phyloP scores from a whole-genome alignment of 306 rosid species.

The Quillaja saponaria region DNA sequence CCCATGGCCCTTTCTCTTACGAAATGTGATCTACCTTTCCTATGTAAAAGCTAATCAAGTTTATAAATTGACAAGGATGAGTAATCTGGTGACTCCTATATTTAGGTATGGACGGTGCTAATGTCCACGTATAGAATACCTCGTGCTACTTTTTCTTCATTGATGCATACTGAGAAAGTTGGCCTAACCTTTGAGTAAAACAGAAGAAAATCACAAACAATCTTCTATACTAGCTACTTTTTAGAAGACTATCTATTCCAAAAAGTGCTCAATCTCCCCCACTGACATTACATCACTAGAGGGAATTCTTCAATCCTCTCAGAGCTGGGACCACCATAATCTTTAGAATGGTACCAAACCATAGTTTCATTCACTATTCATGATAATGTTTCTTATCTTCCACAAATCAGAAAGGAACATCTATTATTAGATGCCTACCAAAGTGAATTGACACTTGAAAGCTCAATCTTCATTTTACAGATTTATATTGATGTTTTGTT shows the following conservation, averaged over 20 bases:
- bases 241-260: constrained; percentile 24
- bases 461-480: constrained; percentile 34
- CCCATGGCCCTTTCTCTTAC: constrained; percentile 9
- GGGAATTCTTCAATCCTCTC: constrained; percentile 34
- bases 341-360: constrained; percentile 36
- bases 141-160: constrained; percentile 28
- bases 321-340: constrained; percentile 45
- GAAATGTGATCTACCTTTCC: constrained; percentile 3
- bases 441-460: constrained; percentile 18
- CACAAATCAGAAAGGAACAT: constrained; percentile 38
- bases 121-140: constrained; percentile 26
- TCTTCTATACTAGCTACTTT: constrained; percentile 27
- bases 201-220: constrained; percentile 36
- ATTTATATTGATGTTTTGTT: constrained; percentile 18
- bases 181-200: constrained; percentile 39
- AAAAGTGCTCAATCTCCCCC: constrained; percentile 28
- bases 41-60: constrained; percentile 22
- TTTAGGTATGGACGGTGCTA: constrained; percentile 37
- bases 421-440: constrained; percentile 14
- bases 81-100: constrained; percentile 18
- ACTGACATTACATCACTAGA: constrained; percentile 48
- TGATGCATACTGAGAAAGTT: constrained; percentile 40
- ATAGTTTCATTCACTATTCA: constrained; percentile 32
- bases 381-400: constrained; percentile 45
- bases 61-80: too few relatives aligned